phyloP scores from a whole-genome alignment of 805 yeast genomes.

The Metschnikowia lunata region DNA sequence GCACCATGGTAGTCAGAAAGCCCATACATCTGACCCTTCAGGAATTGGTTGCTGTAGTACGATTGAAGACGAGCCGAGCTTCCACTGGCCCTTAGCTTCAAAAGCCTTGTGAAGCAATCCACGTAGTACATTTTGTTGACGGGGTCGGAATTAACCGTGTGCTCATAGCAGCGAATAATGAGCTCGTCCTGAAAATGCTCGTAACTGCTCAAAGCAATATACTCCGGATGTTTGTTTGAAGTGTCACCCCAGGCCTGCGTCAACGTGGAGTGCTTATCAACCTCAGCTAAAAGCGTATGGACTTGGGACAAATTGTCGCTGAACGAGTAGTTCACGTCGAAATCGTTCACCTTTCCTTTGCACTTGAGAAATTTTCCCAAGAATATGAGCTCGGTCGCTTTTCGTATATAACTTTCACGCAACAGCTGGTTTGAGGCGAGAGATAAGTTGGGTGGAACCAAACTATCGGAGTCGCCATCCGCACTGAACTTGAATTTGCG shows the following conservation, averaged over 20 bases:
- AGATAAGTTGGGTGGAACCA: constrained; percentile 47
- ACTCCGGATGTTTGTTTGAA: constrained; percentile 24
- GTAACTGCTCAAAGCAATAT: constrained; percentile 27
- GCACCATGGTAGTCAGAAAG: constrained; percentile 30
- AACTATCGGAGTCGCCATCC: constrained; percentile 25
- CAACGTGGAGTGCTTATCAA: constrained; percentile 31
- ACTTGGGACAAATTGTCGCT: constrained; percentile 31
- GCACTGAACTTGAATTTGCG: constrained; percentile 43
- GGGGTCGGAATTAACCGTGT: constrained; percentile 31
- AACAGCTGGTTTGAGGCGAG: constrained; percentile 15
- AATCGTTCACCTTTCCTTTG: constrained; percentile 11
- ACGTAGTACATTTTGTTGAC: constrained; percentile 32
- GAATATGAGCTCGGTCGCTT: constrained; percentile 49
- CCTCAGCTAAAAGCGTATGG: constrained; percentile 33
- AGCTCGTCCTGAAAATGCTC: constrained; percentile 37
- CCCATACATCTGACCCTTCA: constrained; percentile 32
- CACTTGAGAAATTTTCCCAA: constrained; percentile 17
- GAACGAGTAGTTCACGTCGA: constrained; percentile 24
- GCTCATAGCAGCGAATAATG: constrained; percentile 38
- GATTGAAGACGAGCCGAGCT: constrained; percentile 22
- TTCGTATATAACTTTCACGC: constrained; percentile 52
- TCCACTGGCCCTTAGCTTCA: constrained; percentile 15
- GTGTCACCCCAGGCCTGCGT: constrained; percentile 20
- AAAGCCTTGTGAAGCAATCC: constrained; percentile 29
- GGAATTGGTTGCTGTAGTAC: constrained; percentile 25